Conservation (phyloP, 1,284 basidiomycete species). For the Rhodofomes roseus region DNA sequence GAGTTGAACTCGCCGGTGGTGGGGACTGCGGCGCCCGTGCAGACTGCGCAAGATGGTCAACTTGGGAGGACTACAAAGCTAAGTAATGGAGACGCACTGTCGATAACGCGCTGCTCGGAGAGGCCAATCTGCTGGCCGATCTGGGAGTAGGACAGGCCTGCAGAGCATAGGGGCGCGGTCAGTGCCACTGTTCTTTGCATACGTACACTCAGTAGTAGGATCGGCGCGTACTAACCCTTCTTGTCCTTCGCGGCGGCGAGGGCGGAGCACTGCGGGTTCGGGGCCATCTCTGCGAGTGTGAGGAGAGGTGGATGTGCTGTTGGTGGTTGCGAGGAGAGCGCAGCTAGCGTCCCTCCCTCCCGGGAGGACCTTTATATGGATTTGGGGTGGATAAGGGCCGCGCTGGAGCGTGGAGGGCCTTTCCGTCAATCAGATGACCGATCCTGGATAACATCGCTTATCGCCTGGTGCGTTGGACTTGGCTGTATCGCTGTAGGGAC, state of each 20-base stretch:
- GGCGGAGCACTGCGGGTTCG: slow-evolving; percentile 53
- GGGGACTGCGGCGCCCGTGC: slow-evolving; percentile 42
- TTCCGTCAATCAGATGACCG: not conserved
- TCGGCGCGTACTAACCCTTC: slow-evolving; percentile 36
- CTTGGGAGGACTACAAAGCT: too few relatives aligned
- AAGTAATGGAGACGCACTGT: slow-evolving; percentile 45
- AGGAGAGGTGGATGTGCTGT: not conserved
- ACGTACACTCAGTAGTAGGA: not conserved
- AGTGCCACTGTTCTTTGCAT: not conserved
- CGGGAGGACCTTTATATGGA: not conserved
- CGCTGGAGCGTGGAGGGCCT: not conserved
- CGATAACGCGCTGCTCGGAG: slow-evolving; percentile 43
- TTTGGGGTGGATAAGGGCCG: not conserved
- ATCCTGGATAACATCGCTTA: not conserved
- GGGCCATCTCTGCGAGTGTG: slow-evolving; percentile 28
- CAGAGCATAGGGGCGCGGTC: not conserved
- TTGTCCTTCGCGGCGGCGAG: slow-evolving; percentile 48
- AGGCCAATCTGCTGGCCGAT: slow-evolving; percentile 45
- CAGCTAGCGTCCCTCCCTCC: not conserved
- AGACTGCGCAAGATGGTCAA: slow-evolving; percentile 42
- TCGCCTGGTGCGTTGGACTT: not conserved
- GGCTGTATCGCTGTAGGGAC: not conserved
- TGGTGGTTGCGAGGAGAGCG: not conserved
- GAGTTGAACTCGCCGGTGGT: slow-evolving; percentile 49
- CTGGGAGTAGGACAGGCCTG: slow-evolving; percentile 44